Conservation (phyloP, 2,329 filamentous ascomycete genomes). For the Botrytis elliptica region DNA sequence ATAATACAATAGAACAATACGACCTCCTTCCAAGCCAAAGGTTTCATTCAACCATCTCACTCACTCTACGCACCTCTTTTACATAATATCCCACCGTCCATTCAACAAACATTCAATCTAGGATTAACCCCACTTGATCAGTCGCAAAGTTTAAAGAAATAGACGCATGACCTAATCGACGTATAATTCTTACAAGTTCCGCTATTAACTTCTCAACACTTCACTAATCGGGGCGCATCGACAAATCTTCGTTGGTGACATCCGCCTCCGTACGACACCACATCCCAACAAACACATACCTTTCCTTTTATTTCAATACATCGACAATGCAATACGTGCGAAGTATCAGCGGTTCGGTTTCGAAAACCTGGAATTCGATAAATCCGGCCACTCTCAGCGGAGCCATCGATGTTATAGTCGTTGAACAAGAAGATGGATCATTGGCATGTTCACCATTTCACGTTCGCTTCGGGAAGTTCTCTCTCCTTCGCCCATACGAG, state of each 20-base stretch:
- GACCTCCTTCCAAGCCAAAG: neutral
- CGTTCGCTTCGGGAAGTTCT: conserved; percentile 98
- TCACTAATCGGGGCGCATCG: conserved; percentile 1
- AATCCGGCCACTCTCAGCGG: conserved; percentile 96
- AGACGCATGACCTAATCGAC: conserved; percentile 13
- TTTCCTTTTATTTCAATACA: neutral
- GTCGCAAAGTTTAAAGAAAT: neutral
- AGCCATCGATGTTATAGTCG: conserved; percentile 97
- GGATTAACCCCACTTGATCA: conserved; percentile 12
- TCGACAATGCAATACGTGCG: conserved; percentile 90
- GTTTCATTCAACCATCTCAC: neutral
- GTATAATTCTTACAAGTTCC: neutral
- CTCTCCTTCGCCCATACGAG: conserved; percentile 87
- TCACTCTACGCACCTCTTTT: neutral
- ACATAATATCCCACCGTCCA: conserved; percentile 15
- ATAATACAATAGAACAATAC: conserved; percentile 6
- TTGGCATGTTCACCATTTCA: conserved; percentile 96
- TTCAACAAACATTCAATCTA: conserved; percentile 8
- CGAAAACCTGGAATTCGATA: conserved; percentile 99
- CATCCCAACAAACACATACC: neutral
- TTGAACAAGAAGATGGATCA: conserved; percentile 89
- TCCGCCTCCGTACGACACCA: conserved; percentile 15
- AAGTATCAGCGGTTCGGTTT: conserved; percentile 91
- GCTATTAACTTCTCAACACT: conserved; percentile 8
- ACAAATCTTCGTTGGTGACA: conserved; percentile 5